These are phyloP conservation scores for Pseudoscleropodium purum DNA, from an alignment of 225 moss, liverwort and hornwort genomes.

Conservation along the genomic window DNA sequence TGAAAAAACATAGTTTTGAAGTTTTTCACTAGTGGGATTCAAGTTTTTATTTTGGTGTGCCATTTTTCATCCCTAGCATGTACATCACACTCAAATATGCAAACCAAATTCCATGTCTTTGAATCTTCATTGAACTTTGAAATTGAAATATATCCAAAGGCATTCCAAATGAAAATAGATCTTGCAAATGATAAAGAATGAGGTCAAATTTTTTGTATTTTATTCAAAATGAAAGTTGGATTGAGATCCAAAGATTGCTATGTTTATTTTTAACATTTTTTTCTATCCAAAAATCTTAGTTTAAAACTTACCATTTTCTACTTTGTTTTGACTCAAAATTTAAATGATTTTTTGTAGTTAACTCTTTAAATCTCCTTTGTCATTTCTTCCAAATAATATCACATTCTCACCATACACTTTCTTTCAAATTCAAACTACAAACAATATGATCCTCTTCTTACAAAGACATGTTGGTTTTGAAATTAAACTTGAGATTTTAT, in stretches of 20 bases:
- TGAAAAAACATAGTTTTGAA: too few relatives aligned
- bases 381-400: too few relatives aligned
- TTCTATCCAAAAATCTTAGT: background rate
- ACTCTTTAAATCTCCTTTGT: too few relatives aligned
- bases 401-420: background rate
- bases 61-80: background rate
- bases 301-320: background rate
- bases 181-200: background rate
- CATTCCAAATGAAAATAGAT: background rate
- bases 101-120: background rate
- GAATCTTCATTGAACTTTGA: background rate
- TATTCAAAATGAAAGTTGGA: background rate
- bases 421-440: background rate
- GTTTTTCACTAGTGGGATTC: background rate
- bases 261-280: background rate
- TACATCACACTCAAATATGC: background rate
- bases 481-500: background rate
- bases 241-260: background rate
- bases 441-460: fast-evolving
- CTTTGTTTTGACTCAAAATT: background rate
- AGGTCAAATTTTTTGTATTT: background rate
- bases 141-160: background rate
- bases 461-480: background rate
- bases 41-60: background rate
- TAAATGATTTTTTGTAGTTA: too few relatives aligned